Base-by-base conservation (phyloP, 2,329 filamentous ascomycete species). In the Aschersonia sp. region DNA sequence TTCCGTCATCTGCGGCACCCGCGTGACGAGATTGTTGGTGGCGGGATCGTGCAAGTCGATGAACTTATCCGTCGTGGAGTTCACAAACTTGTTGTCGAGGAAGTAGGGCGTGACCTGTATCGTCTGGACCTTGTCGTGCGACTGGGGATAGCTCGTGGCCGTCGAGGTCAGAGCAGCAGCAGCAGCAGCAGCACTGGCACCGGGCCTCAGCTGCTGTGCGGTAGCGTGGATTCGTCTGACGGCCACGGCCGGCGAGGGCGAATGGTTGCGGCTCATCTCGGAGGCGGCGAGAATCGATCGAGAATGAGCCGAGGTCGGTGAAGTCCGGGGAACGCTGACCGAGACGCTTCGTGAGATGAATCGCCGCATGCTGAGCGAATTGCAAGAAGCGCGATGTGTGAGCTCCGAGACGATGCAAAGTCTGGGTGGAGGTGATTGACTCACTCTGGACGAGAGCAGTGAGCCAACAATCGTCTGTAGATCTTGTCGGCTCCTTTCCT, bases 41-140 rank as follows among this genome's bases (percentile, higher is more conserved):
- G 86, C 85, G 22, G 86, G 86, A 66, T 92, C 86, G 66, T 85
- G 71, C 53, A 92, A 70, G 58, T 88, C 83, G 62, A 90, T 87
- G 73, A 81, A 87, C 67, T 82, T 71, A 50, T 78, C 74, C 31
- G 85, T 72, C 58, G 73, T 66, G 14, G 84, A 89, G 45, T 74
- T 66, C 47, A 81, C 68, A 61, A 90, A 88, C 62, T 83, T 68
- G 68, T 92, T 92, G 72, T 92, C 77, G 55, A 92, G 62, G 63
- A 92, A 92, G 70, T 84, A 88, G 31, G 80, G 83, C 11, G 86
- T 90, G 62, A 89, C 77, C 56, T 74, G 66, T 39, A 83, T 79
- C 50, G 76, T 65, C 55, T 74, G 59, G 56, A 87, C 80, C 67
- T 79, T 79, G 47, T 84, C 81, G 68, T 92, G 86, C 29, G 73